Evolutionary conservation across 306 rosid species (phyloP).

Genomic region (Trichosanthes cucumerina): DNA sequence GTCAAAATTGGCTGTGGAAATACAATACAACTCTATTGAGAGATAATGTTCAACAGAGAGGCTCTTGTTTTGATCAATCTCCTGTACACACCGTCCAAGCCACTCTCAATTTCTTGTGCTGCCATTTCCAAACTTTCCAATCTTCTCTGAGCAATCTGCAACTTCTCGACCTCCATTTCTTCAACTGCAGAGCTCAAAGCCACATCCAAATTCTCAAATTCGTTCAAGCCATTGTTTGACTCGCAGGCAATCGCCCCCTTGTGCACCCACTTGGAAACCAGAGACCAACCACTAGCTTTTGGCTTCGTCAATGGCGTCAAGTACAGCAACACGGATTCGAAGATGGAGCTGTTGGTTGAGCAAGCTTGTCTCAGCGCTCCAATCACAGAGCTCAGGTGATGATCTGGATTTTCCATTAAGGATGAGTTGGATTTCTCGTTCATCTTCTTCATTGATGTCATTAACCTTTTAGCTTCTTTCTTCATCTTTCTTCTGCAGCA

Average conservation of each 20-base stretch:
- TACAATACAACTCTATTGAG: constrained; percentile 15
- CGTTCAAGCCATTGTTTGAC: constrained; percentile 23
- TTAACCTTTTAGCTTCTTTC: constrained; percentile 39
- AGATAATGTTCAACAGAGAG: constrained; percentile 32
- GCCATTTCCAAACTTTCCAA: constrained; percentile 34
- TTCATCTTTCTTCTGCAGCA: constrained; percentile 39
- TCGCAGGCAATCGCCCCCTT: constrained; percentile 23
- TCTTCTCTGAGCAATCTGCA: constrained; percentile 12
- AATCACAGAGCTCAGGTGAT: constrained; percentile 15
- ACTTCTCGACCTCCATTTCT: constrained; percentile 19
- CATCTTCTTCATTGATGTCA: constrained; percentile 28
- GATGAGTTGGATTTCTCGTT: constrained; percentile 22
- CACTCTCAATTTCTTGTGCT: constrained; percentile 26
- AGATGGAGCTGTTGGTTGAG: constrained; percentile 20
- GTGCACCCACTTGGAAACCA: constrained; percentile 32
- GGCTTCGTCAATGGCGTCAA: constrained; percentile 9
- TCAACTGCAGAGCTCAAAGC: constrained; percentile 19
- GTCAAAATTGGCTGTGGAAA: not conserved
- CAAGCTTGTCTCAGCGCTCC: constrained; percentile 26
- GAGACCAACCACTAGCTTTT: constrained; percentile 23
- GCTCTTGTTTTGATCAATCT: constrained; percentile 37
- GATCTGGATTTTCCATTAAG: constrained; percentile 20
- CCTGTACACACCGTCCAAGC: constrained; percentile 34
- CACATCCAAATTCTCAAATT: constrained; percentile 28
- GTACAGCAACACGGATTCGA: constrained; percentile 30